Base-by-base conservation (phyloP, 2,329 filamentous ascomycete genomes). In the Sarocladiaceae sp. region DNA sequence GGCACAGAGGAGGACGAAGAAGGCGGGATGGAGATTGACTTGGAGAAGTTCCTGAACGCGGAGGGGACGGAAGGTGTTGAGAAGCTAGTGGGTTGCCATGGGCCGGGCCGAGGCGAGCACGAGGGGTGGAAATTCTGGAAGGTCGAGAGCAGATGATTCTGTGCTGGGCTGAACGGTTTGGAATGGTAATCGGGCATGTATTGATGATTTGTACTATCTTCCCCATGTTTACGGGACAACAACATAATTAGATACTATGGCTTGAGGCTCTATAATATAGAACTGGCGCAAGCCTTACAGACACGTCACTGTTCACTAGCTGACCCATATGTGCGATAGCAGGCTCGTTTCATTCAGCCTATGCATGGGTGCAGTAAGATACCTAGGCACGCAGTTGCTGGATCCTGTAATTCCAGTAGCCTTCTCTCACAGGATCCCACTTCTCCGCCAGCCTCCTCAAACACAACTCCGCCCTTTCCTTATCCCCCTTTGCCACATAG, bases 51-150 rank as follows among this genome's bases (percentile, higher is more conserved):
- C 60, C 72, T 97, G 45, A 86, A 82, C 45, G 93, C 88, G 0
- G 78, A 88, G 44, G 90, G 87, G 1, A 85, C 82, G 29, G 84
- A 90, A 45, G 93, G 87, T 1, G 85, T 98, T 16, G 91, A 97
- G 64, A 75, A 76, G 54, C 69, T 98, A 32, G 91, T 96, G 1
- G 90, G 91, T 13, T 88, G 95, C 2, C 75, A 78, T 45, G 80
- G 80, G 3, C 40, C 26, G 10, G 73, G 78, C 19, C 73, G 70
- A 1, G 83, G 84, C 37, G 83, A 84, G 57, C 69, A 83, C 49
- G 83, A 88, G 55, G 85, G 85, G 3, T 93, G 87, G 87, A 90
- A 90, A 60, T 93, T 91, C 61, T 93, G 88, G 88, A 79, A 78
- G 51, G 76, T 82, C 24, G 77, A 81, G 55, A 70, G 64, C 52